Base-by-base conservation (phyloP, 495 filamentous ascomycete species). In the Neurospora sp. region DNA sequence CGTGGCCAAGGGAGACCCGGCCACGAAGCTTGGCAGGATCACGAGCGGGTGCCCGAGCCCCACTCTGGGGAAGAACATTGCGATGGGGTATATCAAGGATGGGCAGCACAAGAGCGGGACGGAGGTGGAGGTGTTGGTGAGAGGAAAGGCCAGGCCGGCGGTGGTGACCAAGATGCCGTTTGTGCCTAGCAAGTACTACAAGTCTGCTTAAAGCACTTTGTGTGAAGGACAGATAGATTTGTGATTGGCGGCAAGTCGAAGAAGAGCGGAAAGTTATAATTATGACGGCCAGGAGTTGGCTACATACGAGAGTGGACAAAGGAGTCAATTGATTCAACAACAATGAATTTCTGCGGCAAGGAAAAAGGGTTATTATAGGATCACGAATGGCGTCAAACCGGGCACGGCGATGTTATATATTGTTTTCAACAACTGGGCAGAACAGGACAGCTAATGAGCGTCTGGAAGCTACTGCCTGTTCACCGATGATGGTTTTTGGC, bases 101-200 rank as follows among this genome's bases (percentile, higher is more conserved):
- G 94, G 93, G 0, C 80, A 91, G 78, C 93, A 97, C 77, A 97
- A 96, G 87, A 85, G 89, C 69, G 96, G 94, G 7, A 98, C 95
- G 0, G 90, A 95, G 81, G 85, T 98, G 2, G 87, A 87, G 20
- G 91, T 97, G 12, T 75, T 93, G 73, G 92, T 99, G 1, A 86
- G 96, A 39, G 96, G 95, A 10, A 93, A 92, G 86, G 83, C 87
- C 76, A 89, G 93, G 78, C 91, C 90, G 85, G 96, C 93, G 0
- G 87, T 85, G 11, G 92, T 98, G 41, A 87, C 88, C 3, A 95
- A 94, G 86, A 97, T 99, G 96, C 96, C 96, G 39, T 99, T 97
- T 84, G 88, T 98, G 70, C 88, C 90, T 71, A 90, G 86, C 76
- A 94, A 93, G 84, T 98, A 96, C 80, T 91, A 87, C 76, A 89